Evolutionary conservation across 2,329 filamentous ascomycete species (phyloP).

Genomic region (Xylaria sp.): DNA sequence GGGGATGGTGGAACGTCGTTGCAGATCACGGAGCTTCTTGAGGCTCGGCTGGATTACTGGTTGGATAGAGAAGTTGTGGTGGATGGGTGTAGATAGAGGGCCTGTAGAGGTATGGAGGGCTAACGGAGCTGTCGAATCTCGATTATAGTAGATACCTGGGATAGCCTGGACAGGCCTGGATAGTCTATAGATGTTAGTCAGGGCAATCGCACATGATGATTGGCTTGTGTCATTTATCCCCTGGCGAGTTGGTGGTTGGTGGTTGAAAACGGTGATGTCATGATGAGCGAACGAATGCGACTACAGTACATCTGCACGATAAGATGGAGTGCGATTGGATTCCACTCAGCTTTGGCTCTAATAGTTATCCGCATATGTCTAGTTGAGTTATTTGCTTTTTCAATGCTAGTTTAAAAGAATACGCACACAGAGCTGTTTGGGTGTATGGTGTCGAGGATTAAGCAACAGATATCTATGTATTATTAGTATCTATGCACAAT

Average conservation of each 20-base stretch:
- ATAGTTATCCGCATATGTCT: background rate
- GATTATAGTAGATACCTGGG: background rate
- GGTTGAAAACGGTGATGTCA: conserved; percentile 26
- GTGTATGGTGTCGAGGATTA: no score
- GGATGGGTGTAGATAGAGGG: background rate
- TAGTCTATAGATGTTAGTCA: conserved; percentile 4
- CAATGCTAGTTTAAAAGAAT: no score
- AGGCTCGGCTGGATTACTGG: background rate
- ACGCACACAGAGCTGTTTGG: no score
- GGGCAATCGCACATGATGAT: conserved; percentile 16
- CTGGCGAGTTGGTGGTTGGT: conserved; percentile 2
- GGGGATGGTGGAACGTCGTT: background rate
- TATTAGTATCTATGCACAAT: no score
- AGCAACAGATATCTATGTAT: no score
- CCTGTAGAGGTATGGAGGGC: background rate
- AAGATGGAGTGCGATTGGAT: background rate
- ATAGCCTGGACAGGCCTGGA: no score
- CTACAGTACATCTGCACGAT: background rate
- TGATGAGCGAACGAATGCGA: conserved; percentile 8
- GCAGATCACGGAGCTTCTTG: conserved; percentile 22
- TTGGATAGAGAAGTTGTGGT: background rate
- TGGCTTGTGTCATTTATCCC: conserved; percentile 13
- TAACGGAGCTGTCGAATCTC: background rate
- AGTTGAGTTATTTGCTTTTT: background rate
- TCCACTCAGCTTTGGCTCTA: background rate